Percentiles rank a stretch among this genome's conserved stretches.
Conservation (phyloP, 306 rosid genomes). For the Gillenia trifoliata region DNA sequence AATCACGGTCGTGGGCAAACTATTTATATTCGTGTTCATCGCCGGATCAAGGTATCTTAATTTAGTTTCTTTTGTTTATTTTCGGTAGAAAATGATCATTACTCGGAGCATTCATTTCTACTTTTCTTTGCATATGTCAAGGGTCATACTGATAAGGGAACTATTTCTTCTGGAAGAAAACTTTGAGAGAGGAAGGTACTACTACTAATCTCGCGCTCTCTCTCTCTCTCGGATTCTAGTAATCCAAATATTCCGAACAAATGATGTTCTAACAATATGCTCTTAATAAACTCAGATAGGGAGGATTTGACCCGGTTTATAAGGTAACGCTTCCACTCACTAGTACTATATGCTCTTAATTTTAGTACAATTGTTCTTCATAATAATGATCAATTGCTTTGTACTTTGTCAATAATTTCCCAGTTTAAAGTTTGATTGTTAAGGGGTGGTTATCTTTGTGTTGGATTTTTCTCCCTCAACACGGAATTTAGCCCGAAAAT, state of each 20-base stretch:
- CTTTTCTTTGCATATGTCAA: neutral
- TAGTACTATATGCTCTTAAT: too few relatives aligned
- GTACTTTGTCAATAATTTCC: too few relatives aligned
- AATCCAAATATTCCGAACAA: too few relatives aligned
- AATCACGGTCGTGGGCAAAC: neutral
- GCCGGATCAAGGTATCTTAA: neutral
- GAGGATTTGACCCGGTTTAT: constrained; percentile 57
- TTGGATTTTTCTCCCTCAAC: too few relatives aligned
- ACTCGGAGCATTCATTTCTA: too few relatives aligned
- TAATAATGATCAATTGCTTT: neutral
- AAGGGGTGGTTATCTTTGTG: neutral
- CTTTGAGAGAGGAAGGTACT: neutral
- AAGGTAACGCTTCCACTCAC: constrained; percentile 25
- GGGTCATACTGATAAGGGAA: neutral
- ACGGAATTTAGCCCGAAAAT: constrained; percentile 34
- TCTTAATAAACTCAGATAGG: constrained; percentile 46
- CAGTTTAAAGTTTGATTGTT: neutral
- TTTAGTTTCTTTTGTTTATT: neutral
- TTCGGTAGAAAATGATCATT: too few relatives aligned
- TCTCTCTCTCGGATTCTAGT: too few relatives aligned
- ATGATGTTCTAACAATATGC: constrained; percentile 39
- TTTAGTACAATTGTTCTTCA: too few relatives aligned
- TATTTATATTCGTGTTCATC: neutral
- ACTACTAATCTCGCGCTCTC: too few relatives aligned
- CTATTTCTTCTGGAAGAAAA: neutral